Conservation (phyloP, 768 basidiomycete genomes). For the Phaeotremella skinneri region DNA sequence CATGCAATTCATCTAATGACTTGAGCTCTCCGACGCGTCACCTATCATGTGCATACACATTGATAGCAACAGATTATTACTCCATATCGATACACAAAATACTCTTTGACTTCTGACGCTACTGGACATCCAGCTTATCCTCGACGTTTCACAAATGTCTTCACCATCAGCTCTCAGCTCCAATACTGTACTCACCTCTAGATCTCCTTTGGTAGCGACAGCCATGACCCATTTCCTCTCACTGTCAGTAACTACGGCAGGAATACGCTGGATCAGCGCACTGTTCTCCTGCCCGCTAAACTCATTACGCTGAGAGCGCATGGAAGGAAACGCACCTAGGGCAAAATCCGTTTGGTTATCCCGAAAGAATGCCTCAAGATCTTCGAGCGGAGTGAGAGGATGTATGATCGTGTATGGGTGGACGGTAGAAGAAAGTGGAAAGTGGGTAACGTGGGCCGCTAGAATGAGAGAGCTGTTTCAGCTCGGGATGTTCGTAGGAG, state of each 20-base stretch:
- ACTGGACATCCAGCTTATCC: too few species aligned
- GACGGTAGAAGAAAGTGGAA: slow-evolving; percentile 37
- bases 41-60: too few species aligned
- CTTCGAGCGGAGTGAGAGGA: slow-evolving; percentile 71
- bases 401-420: slow-evolving; percentile 62
- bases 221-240: slow-evolving; percentile 51
- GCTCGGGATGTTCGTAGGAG: not conserved
- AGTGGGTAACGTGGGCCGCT: slow-evolving; percentile 48
- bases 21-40: too few species aligned
- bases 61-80: too few species aligned
- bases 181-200: slow-evolving; percentile 40
- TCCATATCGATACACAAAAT: too few species aligned
- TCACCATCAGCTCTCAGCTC: not conserved
- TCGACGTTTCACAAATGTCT: slow-evolving; percentile 48
- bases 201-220: slow-evolving; percentile 47
- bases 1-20: too few species aligned
- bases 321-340: slow-evolving; percentile 27
- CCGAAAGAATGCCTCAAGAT: slow-evolving; percentile 73
- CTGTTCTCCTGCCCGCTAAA: not conserved
- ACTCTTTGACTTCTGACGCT: too few species aligned
- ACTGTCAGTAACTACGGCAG: slow-evolving; percentile 77
- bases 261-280: slow-evolving; percentile 3
- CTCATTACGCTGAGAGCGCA: not conserved
- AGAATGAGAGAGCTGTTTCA: not conserved
- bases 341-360: slow-evolving; percentile 35